Percentiles rank a stretch among this genome's conserved stretches.
phyloP scores from a whole-genome alignment of 2,329 filamentous ascomycete species.

The Cadophora gregata region DNA sequence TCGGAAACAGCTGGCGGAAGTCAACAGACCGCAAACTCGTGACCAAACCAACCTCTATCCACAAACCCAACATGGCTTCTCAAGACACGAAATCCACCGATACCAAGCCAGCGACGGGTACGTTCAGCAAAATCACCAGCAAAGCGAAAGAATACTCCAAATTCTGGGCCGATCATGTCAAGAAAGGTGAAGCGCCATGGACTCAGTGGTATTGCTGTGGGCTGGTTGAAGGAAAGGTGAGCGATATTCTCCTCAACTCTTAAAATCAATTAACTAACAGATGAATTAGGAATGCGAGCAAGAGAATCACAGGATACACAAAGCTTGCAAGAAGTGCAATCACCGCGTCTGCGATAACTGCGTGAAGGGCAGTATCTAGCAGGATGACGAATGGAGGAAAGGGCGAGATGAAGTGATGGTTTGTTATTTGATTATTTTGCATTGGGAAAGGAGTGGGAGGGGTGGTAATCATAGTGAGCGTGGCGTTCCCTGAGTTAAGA shows the following conservation, averaged over 20 bases:
- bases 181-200: conserved; percentile 33
- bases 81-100: background rate
- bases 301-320: conserved; percentile 31
- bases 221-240: conserved; percentile 22
- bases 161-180: conserved; percentile 29
- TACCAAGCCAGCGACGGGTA: conserved; percentile 1
- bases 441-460: background rate
- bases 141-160: conserved; percentile 24
- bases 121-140: conserved; percentile 12
- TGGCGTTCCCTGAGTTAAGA: background rate
- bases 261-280: background rate
- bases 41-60: background rate
- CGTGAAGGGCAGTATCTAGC: conserved; percentile 27
- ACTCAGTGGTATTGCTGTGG: conserved; percentile 36
- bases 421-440: background rate
- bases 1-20: background rate
- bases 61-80: background rate
- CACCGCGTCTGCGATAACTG: conserved; percentile 33
- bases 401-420: background rate
- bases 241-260: conserved; percentile 6
- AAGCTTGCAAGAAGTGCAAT: conserved; percentile 32
- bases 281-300: conserved; percentile 26
- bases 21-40: background rate
- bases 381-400: background rate
- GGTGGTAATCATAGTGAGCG: background rate